A percentile compares a stretch with the other conserved stretches of the same genome.
Evolutionary conservation across 2,329 filamentous ascomycete species (phyloP).

Genomic region (Chlorencoelia australis): DNA sequence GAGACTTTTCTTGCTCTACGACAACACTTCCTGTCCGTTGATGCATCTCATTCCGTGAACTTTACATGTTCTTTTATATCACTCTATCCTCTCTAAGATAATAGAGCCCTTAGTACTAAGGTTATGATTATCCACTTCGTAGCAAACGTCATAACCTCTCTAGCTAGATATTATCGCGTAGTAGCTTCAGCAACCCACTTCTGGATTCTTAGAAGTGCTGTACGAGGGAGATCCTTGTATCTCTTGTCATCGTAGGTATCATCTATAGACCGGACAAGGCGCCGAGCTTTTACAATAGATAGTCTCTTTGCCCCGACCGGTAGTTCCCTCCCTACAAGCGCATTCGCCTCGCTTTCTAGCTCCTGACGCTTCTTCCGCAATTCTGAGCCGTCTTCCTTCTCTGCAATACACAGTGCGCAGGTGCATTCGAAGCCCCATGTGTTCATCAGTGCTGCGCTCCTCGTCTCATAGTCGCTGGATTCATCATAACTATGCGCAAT

Average conservation of each 20-base stretch:
- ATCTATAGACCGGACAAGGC: slow-evolving; percentile 7
- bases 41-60: no score
- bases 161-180: neutral
- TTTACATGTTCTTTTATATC: no score
- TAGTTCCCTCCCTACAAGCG: slow-evolving; percentile 13
- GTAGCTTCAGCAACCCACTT: slow-evolving; percentile 8
- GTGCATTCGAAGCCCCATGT: slow-evolving; percentile 34
- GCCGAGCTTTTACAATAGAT: slow-evolving; percentile 4
- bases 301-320: slow-evolving; percentile 8
- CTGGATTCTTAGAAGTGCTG: slow-evolving; percentile 5
- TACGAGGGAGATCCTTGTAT: slow-evolving; percentile 9
- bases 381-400: slow-evolving; percentile 13
- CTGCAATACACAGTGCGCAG: slow-evolving; percentile 24
- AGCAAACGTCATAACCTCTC: no score
- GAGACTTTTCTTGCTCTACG: no score
- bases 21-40: no score
- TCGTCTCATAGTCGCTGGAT: slow-evolving; percentile 13
- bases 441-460: slow-evolving; percentile 24
- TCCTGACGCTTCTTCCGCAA: slow-evolving; percentile 15
- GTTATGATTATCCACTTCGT: no score
- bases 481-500: slow-evolving; percentile 33
- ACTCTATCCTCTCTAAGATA: no score
- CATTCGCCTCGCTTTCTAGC: slow-evolving; percentile 15
- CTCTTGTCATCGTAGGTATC: slow-evolving; percentile 9
- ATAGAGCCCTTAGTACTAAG: no score